phyloP scores from a whole-genome alignment of 1,139 yeast genomes.

The Blastobotrys capitulatus region DNA sequence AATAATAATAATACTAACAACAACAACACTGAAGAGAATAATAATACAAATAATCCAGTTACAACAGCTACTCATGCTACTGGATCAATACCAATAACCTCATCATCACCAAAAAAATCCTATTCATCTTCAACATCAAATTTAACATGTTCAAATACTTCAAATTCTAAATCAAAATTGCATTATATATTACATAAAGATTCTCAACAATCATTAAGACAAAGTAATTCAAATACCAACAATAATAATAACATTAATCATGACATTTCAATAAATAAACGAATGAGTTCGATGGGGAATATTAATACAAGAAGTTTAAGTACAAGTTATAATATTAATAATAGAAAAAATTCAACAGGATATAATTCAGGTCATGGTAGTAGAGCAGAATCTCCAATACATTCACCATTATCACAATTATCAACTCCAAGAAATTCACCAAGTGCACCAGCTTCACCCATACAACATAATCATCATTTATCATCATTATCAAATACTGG shows the following conservation, averaged over 20 bases:
- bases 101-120: background rate
- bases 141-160: background rate
- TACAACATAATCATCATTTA: conserved; percentile 9
- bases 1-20: background rate
- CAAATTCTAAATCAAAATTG: conserved; percentile 10
- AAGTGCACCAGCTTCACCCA: conserved; percentile 9
- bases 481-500: background rate
- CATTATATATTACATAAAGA: conserved; percentile 15
- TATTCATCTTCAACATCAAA: background rate
- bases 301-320: background rate
- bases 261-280: background rate
- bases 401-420: conserved; percentile 11
- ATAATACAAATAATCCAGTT: background rate
- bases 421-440: conserved; percentile 9
- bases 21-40: background rate
- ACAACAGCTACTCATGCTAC: background rate
- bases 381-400: background rate
- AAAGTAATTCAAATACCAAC: background rate
- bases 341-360: background rate
- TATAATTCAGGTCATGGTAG: background rate
- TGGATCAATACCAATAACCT: background rate
- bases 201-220: conserved; percentile 9
- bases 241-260: background rate
- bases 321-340: background rate
- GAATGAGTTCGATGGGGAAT: background rate